A percentile compares a stretch with the other conserved stretches of the same genome.
These are phyloP conservation scores for Penicillium corylophilum DNA, from an alignment of 2,329 filamentous ascomycete species.

Conservation along the genomic window DNA sequence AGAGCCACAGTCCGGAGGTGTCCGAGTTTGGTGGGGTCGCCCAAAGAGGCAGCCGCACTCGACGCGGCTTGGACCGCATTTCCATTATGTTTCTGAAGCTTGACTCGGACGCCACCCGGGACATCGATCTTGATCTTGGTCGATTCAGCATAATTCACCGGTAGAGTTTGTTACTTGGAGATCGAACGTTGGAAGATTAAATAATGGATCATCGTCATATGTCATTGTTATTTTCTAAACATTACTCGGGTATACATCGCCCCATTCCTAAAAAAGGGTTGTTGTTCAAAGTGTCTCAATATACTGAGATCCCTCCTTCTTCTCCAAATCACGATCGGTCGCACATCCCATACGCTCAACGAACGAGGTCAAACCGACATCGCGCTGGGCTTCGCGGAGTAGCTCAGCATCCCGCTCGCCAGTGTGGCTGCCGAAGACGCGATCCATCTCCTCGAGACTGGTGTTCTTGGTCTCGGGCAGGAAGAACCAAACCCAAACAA, in stretches of 20 bases:
- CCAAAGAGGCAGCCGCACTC: conserved; percentile 2
- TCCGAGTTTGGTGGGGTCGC: conserved; percentile 12
- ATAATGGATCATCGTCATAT: neutral
- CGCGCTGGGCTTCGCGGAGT: conserved; percentile 24
- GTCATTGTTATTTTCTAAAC: neutral
- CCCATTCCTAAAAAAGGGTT: neutral
- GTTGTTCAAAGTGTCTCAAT: conserved; percentile 14
- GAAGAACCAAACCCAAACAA: conserved; percentile 30
- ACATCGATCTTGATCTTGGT: neutral
- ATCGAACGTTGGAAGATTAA: neutral
- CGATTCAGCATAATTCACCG: too few relatives aligned
- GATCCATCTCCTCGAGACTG: conserved; percentile 56
- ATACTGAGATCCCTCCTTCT: conserved; percentile 18
- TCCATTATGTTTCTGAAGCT: neutral
- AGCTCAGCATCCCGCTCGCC: conserved; percentile 28
- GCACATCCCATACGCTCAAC: conserved; percentile 19
- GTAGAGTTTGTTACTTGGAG: neutral
- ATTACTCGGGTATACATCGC: neutral
- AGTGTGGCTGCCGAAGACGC: conserved; percentile 31
- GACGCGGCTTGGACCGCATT: conserved; percentile 10
- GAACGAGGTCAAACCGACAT: conserved; percentile 25
- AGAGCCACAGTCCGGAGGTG: conserved; percentile 10
- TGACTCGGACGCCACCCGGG: conserved; percentile 9
- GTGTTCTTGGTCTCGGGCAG: conserved; percentile 60
- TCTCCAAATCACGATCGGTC: conserved; percentile 16